A percentile compares a stretch with the other conserved stretches of the same genome.
phyloP scores from a whole-genome alignment of 495 filamentous ascomycete species.

The Neurospora pannonica region DNA sequence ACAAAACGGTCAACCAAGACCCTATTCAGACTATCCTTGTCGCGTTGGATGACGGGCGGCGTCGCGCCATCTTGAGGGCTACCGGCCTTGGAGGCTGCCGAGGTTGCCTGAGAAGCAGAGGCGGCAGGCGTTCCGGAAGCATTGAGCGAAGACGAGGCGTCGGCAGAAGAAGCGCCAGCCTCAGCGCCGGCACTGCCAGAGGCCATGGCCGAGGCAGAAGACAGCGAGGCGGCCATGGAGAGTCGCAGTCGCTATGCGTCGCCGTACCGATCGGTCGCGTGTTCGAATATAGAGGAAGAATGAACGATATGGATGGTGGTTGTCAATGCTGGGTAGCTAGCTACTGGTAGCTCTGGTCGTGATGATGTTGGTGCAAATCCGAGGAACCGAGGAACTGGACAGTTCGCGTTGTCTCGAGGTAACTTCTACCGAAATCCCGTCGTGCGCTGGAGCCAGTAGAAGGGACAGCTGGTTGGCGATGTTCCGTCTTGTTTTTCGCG shows the following conservation, averaged over 20 bases:
- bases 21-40: conserved; percentile 41
- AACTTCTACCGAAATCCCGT: background rate
- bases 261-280: background rate
- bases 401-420: background rate
- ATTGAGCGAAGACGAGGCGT: conserved; percentile 8
- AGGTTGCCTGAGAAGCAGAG: conserved; percentile 15
- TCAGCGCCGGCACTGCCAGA: conserved; percentile 6
- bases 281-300: background rate
- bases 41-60: conserved; percentile 23
- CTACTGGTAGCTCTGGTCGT: background rate
- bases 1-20: conserved; percentile 67
- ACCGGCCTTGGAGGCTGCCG: conserved; percentile 22
- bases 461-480: background rate
- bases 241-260: background rate
- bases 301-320: background rate
- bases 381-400: background rate
- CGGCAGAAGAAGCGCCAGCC: conserved; percentile 1
- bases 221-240: conserved; percentile 23
- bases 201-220: conserved; percentile 7
- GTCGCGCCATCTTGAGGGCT: conserved; percentile 19
- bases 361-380: background rate
- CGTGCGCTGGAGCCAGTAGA: background rate
- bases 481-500: background rate
- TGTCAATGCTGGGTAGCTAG: background rate
- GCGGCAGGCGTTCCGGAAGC: conserved; percentile 10